Evolutionary conservation across 441 rosid species (phyloP).

Genomic region (California macrophylla): DNA sequence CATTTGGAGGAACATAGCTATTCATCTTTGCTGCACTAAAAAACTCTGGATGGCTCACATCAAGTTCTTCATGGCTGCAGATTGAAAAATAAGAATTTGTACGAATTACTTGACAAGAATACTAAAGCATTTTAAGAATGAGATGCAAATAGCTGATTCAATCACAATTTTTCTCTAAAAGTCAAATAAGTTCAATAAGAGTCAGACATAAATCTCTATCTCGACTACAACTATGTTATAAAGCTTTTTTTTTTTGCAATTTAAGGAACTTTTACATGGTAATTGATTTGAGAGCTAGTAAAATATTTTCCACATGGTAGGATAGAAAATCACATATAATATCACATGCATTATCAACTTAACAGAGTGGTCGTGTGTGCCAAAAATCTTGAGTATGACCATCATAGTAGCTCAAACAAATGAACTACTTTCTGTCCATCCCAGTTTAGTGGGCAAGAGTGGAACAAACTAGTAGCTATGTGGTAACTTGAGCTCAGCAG

Average conservation of each 20-base stretch:
- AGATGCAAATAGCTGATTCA: neutral
- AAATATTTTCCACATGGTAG: neutral
- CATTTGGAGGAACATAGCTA: slow-evolving; percentile 85
- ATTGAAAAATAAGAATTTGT: slow-evolving; percentile 15
- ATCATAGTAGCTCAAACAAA: neutral
- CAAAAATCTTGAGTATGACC: neutral
- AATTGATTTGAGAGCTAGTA: neutral
- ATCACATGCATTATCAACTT: neutral
- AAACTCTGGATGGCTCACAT: slow-evolving; percentile 93
- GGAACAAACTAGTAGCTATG: neutral
- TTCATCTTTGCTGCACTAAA: slow-evolving; percentile 73
- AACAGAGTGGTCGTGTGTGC: neutral
- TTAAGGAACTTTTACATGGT: neutral
- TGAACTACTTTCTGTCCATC: neutral
- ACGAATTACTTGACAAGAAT: neutral
- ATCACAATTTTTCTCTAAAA: neutral
- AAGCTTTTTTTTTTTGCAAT: neutral
- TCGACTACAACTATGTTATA: neutral
- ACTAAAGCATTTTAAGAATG: slow-evolving; percentile 4
- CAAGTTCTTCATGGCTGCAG: slow-evolving; percentile 87
- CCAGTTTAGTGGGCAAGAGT: neutral
- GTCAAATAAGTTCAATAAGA: neutral
- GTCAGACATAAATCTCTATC: neutral
- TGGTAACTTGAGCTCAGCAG: neutral
- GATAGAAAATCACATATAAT: neutral